Base-by-base conservation (phyloP, 345 rosid genomes). In the Hibiscus syriacus region DNA sequence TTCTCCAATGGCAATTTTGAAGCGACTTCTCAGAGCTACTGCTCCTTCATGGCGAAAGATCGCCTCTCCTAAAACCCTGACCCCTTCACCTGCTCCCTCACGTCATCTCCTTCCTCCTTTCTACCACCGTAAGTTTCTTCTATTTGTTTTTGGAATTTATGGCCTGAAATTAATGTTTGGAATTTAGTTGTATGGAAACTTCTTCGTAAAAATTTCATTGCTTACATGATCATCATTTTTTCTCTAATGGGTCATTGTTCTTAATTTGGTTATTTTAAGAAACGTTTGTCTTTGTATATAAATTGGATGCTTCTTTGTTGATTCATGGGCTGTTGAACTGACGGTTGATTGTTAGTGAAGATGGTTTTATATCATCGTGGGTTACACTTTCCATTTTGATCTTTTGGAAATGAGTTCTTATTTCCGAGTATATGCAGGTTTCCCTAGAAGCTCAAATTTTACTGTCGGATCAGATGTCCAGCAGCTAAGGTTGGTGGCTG, bases 1-100 rank as follows among this genome's bases (percentile, higher is more conserved):
- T 20, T 66, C 69, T 69, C 69, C 57, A 14, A 89, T 88, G 96
- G 78, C 83, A 60, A 57, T 73, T 67, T 53, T 79, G 1, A 63
- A 77, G 55, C 71, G 85, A 69, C 68, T 89, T 41, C 63, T 73
- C 52, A 79, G 76, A 67, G 56, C 82, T 54, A 59, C 82, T 54
- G 73, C 77, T 41, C 81, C 83, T 16, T 22, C 69, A 36, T 76
- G 81, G 75, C 78, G 87, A 43, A 19, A 72, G 19, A 57, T 73
- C 38, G 25, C 71, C 46, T 58, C 68, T 41, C 54, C 78, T 64
- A 83, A 77, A 74, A n/a, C 78, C 71, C 74, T 79, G 70, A 13
- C 77, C 71, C 76, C 82, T 4, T 74, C 71, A 3, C 69, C 36
- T 43, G 34, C 67, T 67, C 74, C 68, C 19, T 71, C 78, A 36